Evolutionary conservation across 352 stramenopile species (phyloP), one percentile per base, ranked within the genome.

Genomic region (Stramenopiles sp.): DNA sequence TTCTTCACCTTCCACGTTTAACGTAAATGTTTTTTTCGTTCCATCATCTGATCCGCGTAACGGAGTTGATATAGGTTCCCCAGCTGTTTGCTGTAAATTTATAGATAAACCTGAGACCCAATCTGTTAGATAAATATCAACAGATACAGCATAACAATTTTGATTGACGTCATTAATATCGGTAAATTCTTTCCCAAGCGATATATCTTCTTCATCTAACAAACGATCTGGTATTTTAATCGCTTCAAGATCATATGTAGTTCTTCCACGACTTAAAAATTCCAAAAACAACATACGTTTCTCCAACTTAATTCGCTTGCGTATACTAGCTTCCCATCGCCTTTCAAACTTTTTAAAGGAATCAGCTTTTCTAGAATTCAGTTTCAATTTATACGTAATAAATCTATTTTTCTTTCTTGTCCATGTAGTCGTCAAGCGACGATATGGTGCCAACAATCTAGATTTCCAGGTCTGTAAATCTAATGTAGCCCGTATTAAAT

Each of bases 301-400:
- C 53, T 69, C 53, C 53, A 69, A 27, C 53, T 69, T 69, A 23
- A 69, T 69, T 27, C 53, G 53, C 53, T 69, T 20, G 20, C 53
- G 53, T 23, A 69, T 69, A 23, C 27, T 27, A 69, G 53, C 53
- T 27, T 69, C 53, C 53, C 53, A 69, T 27, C 53, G 20, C 53
- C 20, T 27, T 69, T 69, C 53, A 27, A 69, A 69, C 53, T 69
- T 69, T 69, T 69, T 69, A 27, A 23, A 69, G 27, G 53, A 69
- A 69, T 69, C 53, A 20, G 20, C 20, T 69, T 69, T 69, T 27
- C 53, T 69, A 23, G 53, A 69, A 27, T 69, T 69, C 27, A 69
- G 53, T 27, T 69, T 69, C 53, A 69, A 27, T 69, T 69, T 69
- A 69, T 69, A 69, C 53, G 53, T 69, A 27, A 69, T 69, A 27